These are phyloP conservation scores for Amanita pseudoporphyria DNA, from an alignment of 768 basidiomycete genomes.

Conservation along the genomic window DNA sequence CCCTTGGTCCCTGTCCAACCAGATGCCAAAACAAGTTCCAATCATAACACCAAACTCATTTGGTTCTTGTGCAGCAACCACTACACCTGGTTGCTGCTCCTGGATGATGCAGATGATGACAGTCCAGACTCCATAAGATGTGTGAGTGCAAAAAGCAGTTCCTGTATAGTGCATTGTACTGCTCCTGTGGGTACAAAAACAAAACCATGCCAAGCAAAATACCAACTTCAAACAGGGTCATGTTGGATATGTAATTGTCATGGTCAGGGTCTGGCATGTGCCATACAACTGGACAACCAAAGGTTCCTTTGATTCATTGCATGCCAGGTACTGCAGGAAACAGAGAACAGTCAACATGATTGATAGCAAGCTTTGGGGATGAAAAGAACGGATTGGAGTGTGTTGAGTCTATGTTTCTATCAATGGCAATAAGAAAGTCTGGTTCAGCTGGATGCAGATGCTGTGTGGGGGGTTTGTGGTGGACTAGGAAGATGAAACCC, in stretches of 20 bases:
- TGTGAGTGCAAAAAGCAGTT: conserved; percentile 1
- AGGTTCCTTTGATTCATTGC: background rate
- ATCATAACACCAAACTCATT: background rate
- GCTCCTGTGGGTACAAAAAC: background rate
- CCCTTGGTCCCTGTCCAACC: background rate
- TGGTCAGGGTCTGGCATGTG: background rate
- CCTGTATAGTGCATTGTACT: background rate
- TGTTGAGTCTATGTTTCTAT: background rate
- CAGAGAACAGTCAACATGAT: too few species aligned
- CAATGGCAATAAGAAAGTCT: background rate
- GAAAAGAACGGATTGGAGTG: background rate
- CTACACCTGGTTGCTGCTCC: background rate
- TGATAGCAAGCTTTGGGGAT: background rate
- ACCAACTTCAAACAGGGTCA: background rate
- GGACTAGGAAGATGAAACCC: background rate
- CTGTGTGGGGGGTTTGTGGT: background rate
- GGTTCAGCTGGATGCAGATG: background rate
- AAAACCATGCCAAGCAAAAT: background rate
- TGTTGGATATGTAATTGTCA: background rate
- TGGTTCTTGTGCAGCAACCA: background rate
- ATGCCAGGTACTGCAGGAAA: too few species aligned
- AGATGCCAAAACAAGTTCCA: background rate
- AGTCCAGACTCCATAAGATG: background rate
- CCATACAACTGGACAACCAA: too few species aligned
- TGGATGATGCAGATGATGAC: background rate